These are phyloP conservation scores for Vaccinium vitisidaea DNA, from an alignment of 148 eudicot genomes.

Conservation along the genomic window DNA sequence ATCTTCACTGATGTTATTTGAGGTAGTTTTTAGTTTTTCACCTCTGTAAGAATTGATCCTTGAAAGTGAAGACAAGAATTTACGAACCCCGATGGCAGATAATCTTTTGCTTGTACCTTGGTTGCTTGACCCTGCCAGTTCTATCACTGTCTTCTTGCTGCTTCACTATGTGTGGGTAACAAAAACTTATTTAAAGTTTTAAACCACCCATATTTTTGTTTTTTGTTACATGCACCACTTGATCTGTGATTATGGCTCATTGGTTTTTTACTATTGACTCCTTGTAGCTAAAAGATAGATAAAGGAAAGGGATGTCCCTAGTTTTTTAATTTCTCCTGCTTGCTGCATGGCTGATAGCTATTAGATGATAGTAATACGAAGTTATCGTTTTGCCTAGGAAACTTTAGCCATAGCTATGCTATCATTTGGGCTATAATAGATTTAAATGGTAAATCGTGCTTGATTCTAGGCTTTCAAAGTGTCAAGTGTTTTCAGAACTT, in stretches of 20 bases:
- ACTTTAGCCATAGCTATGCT: neutral
- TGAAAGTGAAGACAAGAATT: neutral
- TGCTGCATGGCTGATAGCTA: neutral
- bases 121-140: neutral
- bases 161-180: neutral
- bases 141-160: neutral
- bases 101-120: neutral
- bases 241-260: neutral
- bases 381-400: neutral
- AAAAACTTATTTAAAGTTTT: neutral
- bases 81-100: neutral
- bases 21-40: neutral
- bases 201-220: neutral
- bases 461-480: neutral
- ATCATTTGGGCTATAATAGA: neutral
- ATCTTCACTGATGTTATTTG: neutral
- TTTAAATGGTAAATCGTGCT: neutral
- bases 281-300: neutral
- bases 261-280: neutral
- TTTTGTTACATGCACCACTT: neutral
- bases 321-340: neutral
- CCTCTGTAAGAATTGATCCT: neutral
- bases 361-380: neutral
- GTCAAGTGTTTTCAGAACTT: neutral
- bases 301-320: neutral